Conservation (phyloP, 2,329 filamentous ascomycete genomes). For the Cytospora schulzeri region DNA sequence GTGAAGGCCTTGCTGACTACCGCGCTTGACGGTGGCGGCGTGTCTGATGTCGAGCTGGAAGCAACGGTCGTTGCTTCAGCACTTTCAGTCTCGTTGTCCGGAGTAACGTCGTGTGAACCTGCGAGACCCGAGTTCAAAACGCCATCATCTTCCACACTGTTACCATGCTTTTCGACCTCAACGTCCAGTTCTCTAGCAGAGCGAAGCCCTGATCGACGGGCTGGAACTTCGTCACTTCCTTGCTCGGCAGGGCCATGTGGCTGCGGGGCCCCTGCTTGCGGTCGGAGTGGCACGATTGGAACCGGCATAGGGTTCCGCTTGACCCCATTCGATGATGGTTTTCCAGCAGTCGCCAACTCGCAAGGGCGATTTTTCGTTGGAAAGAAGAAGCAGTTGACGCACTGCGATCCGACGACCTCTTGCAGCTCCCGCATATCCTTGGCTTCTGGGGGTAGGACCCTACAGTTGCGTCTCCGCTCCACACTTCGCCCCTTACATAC, state of each 20-base stretch:
- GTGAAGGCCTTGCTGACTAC: background rate
- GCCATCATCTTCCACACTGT: too few relatives aligned
- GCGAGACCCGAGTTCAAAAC: too few relatives aligned
- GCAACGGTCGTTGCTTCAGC: background rate
- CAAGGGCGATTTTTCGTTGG: background rate
- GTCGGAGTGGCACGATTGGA: background rate
- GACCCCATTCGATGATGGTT: background rate
- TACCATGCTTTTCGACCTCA: too few relatives aligned
- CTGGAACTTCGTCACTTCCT: too few relatives aligned
- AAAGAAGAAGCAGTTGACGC: slow-evolving; percentile 16
- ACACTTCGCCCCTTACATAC: background rate
- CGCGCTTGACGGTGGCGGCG: background rate
- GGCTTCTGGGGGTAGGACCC: slow-evolving; percentile 12
- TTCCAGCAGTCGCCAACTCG: background rate
- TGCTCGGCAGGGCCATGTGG: background rate
- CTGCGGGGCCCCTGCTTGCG: background rate
- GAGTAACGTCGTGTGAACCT: too few relatives aligned
- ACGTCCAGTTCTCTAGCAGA: too few relatives aligned
- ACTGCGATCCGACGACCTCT: background rate
- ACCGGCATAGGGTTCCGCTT: slow-evolving; percentile 16
- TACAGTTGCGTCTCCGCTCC: slow-evolving; percentile 16
- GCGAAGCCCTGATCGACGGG: too few relatives aligned
- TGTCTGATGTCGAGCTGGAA: background rate
- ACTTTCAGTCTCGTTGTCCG: too few relatives aligned
- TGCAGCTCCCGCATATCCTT: slow-evolving; percentile 15